Evolutionary conservation across 768 basidiomycete species (phyloP).

Genomic region (Russula dissimulans): DNA sequence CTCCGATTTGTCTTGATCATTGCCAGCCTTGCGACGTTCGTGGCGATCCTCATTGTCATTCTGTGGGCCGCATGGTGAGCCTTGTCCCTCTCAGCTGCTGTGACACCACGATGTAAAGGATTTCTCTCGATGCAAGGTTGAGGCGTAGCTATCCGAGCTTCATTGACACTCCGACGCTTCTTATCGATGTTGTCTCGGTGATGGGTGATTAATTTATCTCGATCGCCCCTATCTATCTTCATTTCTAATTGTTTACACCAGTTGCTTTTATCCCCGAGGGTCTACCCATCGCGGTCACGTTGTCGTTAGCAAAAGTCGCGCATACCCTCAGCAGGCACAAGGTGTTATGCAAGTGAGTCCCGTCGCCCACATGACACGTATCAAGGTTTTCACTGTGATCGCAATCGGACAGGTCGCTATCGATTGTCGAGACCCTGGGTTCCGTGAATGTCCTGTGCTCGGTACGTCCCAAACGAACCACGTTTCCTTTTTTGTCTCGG

Average conservation of each 20-base stretch:
- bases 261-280: conserved; percentile 47
- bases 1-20: conserved; percentile 47
- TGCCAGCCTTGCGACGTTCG: conserved; percentile 33
- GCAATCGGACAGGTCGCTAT: conserved; percentile 30
- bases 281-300: conserved; percentile 44
- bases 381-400: background rate
- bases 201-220: conserved; percentile 25
- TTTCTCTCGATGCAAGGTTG: conserved; percentile 29
- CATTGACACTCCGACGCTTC: conserved; percentile 41
- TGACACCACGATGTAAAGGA: conserved; percentile 1
- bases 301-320: conserved; percentile 41
- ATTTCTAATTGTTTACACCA: background rate
- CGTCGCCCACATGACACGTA: background rate
- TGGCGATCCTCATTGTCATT: conserved; percentile 45
- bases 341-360: conserved; percentile 35
- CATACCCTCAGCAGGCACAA: conserved; percentile 42
- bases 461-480: background rate
- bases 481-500: background rate
- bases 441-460: conserved; percentile 45
- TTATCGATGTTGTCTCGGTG: conserved; percentile 51
- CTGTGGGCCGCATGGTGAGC: conserved; percentile 35
- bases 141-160: conserved; percentile 32
- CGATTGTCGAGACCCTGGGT: conserved; percentile 61
- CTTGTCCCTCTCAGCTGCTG: background rate
- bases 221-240: background rate